phyloP scores from a whole-genome alignment of 1,284 basidiomycete species.

The Tilletia walkeri region DNA sequence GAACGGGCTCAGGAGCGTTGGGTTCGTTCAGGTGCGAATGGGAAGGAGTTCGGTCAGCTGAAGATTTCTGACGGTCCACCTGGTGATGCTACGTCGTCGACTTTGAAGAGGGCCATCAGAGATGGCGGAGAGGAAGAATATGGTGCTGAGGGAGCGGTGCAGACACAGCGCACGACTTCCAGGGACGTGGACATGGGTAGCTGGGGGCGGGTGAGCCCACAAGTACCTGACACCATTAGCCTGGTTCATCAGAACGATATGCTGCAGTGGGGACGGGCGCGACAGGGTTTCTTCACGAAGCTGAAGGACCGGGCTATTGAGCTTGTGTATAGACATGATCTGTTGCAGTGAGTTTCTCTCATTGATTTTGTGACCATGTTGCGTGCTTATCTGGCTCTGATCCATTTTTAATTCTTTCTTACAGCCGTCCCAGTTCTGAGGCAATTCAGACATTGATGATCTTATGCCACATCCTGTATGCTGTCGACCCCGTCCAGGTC shows the following conservation, averaged over 20 bases:
- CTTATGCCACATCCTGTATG: conserved; percentile 41
- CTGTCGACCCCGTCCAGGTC: conserved; percentile 18
- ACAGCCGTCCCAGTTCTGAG: conserved; percentile 36
- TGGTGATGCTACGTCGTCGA: neutral
- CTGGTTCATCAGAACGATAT: conserved; percentile 28
- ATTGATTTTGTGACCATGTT: neutral
- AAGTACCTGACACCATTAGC: conserved; percentile 21
- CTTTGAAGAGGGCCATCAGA: too few species aligned
- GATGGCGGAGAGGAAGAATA: neutral
- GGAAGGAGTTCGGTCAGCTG: conserved; percentile 6
- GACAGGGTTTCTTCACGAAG: conserved; percentile 45
- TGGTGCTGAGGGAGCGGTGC: neutral
- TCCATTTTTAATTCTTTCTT: neutral
- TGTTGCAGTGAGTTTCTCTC: conserved; percentile 26
- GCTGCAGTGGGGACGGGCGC: conserved; percentile 38
- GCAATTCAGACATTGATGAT: conserved; percentile 36
- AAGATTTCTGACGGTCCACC: neutral
- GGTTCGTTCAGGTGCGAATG: conserved; percentile 8
- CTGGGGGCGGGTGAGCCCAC: conserved; percentile 1
- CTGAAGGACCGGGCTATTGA: conserved; percentile 42
- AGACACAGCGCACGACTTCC: neutral
- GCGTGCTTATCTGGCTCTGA: neutral
- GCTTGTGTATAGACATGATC: conserved; percentile 46
- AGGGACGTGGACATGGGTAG: conserved; percentile 8
- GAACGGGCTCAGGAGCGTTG: conserved; percentile 11